Evolutionary conservation across 2,329 filamentous ascomycete species (phyloP).

Genomic region (Orbilia ellipsospora): DNA sequence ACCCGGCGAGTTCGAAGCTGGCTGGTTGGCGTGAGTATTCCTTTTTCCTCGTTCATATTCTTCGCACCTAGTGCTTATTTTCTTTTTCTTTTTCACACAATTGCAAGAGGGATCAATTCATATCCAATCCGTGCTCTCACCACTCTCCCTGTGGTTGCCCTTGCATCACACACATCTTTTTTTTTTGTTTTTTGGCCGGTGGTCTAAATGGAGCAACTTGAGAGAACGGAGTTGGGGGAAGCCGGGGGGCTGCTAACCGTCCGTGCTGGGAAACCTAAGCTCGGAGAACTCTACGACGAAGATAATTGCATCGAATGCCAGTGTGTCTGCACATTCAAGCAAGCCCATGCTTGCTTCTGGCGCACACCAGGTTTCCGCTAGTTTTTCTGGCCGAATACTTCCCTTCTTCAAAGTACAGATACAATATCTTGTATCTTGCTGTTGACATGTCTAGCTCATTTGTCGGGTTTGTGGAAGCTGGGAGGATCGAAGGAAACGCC

Average conservation of each 20-base stretch:
- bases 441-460: conserved; percentile 3
- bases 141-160: conserved; percentile 46
- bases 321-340: neutral
- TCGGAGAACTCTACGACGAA: neutral
- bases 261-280: conserved; percentile 51
- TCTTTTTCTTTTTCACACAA: conserved; percentile 30
- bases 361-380: conserved; percentile 21
- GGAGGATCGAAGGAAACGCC: conserved; percentile 20
- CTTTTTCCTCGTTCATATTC: conserved; percentile 30
- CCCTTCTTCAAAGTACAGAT: conserved; percentile 33
- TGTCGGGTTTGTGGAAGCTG: conserved; percentile 15
- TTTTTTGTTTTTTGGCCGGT: conserved; percentile 11
- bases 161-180: conserved; percentile 40
- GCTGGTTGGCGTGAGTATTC: conserved; percentile 20
- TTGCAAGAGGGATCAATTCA: neutral
- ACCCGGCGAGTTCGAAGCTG: conserved; percentile 47
- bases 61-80: conserved; percentile 13
- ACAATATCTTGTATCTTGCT: conserved; percentile 38
- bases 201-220: conserved; percentile 40
- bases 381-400: neutral
- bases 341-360: conserved; percentile 35
- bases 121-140: conserved; percentile 31
- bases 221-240: conserved; percentile 44
- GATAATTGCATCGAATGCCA: neutral
- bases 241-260: conserved; percentile 41